Evolutionary conservation across 192 early-diverging fungal species (phyloP).

Genomic region (Jimgerdemannia flammicorona): DNA sequence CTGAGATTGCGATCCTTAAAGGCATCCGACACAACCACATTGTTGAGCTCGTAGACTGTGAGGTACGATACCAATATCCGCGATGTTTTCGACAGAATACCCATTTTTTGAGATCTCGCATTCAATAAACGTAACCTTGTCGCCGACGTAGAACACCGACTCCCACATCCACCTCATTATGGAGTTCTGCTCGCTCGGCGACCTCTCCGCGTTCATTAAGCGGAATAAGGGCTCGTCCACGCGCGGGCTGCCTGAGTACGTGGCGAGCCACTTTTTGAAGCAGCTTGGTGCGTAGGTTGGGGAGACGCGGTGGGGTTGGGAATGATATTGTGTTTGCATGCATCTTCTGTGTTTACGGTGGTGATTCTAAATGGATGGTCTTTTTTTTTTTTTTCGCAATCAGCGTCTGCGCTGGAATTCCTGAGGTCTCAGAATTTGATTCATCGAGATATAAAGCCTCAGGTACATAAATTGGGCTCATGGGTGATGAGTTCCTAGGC

Average conservation of each 20-base stretch:
- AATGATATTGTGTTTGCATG: background rate
- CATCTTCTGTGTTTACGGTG: too few relatives aligned
- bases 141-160: slow-evolving; percentile 69
- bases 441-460: slow-evolving; percentile 97
- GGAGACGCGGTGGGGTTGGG: background rate
- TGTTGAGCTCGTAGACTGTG: slow-evolving; percentile 85
- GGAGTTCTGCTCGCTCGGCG: slow-evolving; percentile 97
- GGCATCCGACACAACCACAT: slow-evolving; percentile 81
- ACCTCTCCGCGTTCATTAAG: slow-evolving; percentile 89
- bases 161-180: slow-evolving; percentile 95
- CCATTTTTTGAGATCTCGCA: background rate
- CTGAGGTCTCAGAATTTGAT: slow-evolving; percentile 83
- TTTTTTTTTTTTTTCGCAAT: slow-evolving; percentile 14
- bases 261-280: slow-evolving; percentile 81
- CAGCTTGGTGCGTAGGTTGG: slow-evolving; percentile 61
- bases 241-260: slow-evolving; percentile 76
- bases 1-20: slow-evolving; percentile 92
- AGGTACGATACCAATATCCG: slow-evolving; percentile 44
- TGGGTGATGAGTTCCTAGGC: too few relatives aligned
- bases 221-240: slow-evolving; percentile 47
- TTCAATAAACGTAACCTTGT: slow-evolving; percentile 7
- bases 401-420: slow-evolving; percentile 84
- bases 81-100: background rate
- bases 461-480: slow-evolving; percentile 41
- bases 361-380: background rate